Evolutionary conservation across 768 basidiomycete species (phyloP).

Genomic region (Boletales sp.): DNA sequence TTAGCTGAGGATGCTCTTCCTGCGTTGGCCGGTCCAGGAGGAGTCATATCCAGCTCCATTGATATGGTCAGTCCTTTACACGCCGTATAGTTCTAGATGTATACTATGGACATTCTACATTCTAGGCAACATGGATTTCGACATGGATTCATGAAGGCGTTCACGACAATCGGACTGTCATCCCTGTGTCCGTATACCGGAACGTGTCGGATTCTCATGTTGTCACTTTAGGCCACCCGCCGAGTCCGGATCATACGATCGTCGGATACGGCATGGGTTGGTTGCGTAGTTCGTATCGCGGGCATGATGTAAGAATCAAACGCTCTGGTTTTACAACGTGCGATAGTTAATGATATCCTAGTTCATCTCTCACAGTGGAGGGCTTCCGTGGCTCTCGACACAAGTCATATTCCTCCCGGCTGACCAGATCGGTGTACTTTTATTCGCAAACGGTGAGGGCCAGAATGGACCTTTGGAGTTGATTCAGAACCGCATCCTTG

Average conservation of each 20-base stretch:
- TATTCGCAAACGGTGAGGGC: constrained; percentile 30
- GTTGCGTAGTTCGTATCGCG: constrained; percentile 35
- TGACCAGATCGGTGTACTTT: constrained; percentile 34
- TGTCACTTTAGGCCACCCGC: constrained; percentile 12
- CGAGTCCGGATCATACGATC: constrained; percentile 23
- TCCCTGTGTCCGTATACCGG: constrained; percentile 29
- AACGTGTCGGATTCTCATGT: constrained; percentile 31
- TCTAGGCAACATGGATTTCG: constrained; percentile 39
- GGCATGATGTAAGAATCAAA: constrained; percentile 34
- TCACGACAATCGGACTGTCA: constrained; percentile 28
- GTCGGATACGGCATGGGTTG: constrained; percentile 43
- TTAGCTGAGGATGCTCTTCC: constrained; percentile 24
- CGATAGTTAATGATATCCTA: constrained; percentile 8
- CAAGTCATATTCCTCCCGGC: constrained; percentile 31
- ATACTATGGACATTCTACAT: not conserved
- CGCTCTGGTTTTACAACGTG: not conserved
- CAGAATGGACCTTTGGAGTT: constrained; percentile 10
- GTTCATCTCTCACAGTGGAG: constrained; percentile 35
- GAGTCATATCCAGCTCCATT: constrained; percentile 38
- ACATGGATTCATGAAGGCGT: constrained; percentile 34
- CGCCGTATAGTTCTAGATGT: too few relatives aligned
- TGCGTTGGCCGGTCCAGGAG: constrained; percentile 37
- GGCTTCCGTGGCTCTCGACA: constrained; percentile 33
- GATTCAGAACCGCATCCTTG: constrained; percentile 19
- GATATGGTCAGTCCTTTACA: constrained; percentile 37